Evolutionary conservation across 345 rosid genomes (phyloP).

Genomic region (Citrus hindsii): DNA sequence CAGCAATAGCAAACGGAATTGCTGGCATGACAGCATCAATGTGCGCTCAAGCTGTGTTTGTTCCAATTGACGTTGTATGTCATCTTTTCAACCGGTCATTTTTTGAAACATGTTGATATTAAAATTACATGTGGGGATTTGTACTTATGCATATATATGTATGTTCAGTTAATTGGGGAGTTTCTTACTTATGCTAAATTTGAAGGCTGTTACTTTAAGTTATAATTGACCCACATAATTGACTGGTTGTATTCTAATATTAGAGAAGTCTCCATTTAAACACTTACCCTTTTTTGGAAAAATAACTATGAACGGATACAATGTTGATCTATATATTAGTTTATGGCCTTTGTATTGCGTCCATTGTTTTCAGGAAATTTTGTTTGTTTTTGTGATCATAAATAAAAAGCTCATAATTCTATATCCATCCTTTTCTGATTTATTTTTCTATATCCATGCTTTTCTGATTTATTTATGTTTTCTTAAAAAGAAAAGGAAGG

Average conservation of each 20-base stretch:
- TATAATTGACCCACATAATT: neutral
- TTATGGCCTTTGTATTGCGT: neutral
- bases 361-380: neutral
- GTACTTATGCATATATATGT: neutral
- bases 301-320: neutral
- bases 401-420: neutral
- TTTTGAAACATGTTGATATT: neutral
- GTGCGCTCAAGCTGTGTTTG: conserved; percentile 83
- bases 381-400: neutral
- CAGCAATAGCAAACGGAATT: conserved; percentile 90
- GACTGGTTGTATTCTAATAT: neutral
- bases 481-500: neutral
- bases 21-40: conserved; percentile 94
- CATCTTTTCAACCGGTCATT: neutral
- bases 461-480: neutral
- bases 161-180: neutral
- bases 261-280: neutral
- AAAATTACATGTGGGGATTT: neutral
- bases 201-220: no score
- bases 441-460: neutral
- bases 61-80: conserved; percentile 94
- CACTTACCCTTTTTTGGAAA: neutral
- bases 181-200: neutral
- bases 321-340: neutral
- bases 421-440: neutral